phyloP scores from a whole-genome alignment of 2,329 filamentous ascomycete species.

The Chaetomiaceae sp. region DNA sequence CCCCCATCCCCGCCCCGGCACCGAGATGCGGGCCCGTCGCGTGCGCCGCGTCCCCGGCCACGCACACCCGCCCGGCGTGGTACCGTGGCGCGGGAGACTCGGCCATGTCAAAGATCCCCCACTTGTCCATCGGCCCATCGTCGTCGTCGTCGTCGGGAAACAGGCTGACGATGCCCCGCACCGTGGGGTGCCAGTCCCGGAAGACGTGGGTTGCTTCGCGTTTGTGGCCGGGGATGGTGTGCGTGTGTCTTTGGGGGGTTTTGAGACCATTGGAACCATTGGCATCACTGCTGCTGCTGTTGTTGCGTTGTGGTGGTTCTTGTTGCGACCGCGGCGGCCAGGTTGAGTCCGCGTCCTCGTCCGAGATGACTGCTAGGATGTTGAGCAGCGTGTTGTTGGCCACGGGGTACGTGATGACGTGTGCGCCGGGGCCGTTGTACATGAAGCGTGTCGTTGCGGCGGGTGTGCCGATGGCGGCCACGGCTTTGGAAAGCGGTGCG shows the following conservation, averaged over 20 bases:
- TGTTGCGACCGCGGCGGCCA: too few relatives aligned
- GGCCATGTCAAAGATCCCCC: slow-evolving; percentile 50
- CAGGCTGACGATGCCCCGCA: slow-evolving; percentile 35
- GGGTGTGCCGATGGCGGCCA: slow-evolving; percentile 43
- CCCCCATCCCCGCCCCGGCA: slow-evolving; percentile 50
- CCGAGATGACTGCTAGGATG: slow-evolving; percentile 44
- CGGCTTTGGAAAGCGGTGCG: slow-evolving; percentile 53
- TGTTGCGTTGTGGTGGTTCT: too few relatives aligned
- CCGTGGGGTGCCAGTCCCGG: slow-evolving; percentile 36
- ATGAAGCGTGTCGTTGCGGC: slow-evolving; percentile 47
- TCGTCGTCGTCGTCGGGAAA: slow-evolving; percentile 47
- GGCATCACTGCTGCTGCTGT: too few relatives aligned
- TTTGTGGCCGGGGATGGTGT: slow-evolving; percentile 35
- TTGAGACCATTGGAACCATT: too few relatives aligned
- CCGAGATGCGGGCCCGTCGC: slow-evolving; percentile 52
- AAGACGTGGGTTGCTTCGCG: slow-evolving; percentile 39
- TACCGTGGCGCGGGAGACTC: slow-evolving; percentile 43
- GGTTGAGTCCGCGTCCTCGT: slow-evolving; percentile 26
- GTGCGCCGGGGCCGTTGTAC: slow-evolving; percentile 52
- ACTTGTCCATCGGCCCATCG: slow-evolving; percentile 40
- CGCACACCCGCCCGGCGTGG: slow-evolving; percentile 38
- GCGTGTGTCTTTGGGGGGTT: too few relatives aligned
- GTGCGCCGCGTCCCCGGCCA: slow-evolving; percentile 55
- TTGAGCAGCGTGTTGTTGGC: slow-evolving; percentile 53
- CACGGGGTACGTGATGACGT: slow-evolving; percentile 59